phyloP scores from a whole-genome alignment of 345 rosid species.

The Microthlaspi erraticum region DNA sequence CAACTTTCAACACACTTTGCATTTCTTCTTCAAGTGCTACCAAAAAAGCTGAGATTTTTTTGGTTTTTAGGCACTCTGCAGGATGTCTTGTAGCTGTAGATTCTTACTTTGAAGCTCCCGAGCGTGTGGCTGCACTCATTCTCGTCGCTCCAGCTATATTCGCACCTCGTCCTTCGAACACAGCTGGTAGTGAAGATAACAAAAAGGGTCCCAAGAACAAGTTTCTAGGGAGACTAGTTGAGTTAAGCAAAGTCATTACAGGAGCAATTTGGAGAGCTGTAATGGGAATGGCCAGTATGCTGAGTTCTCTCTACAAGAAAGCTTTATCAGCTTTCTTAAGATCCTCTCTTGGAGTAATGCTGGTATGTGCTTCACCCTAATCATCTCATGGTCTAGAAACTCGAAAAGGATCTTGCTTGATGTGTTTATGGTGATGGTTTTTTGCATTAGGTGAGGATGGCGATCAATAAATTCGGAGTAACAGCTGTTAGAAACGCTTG shows the following conservation, averaged over 20 bases:
- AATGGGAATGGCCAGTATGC: slow-evolving; percentile 58
- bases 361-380: slow-evolving; percentile 51
- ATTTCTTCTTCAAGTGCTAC: background rate
- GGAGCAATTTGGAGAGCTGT: slow-evolving; percentile 46
- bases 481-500: slow-evolving; percentile 74
- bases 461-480: slow-evolving; percentile 72
- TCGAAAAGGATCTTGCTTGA: slow-evolving; percentile 15
- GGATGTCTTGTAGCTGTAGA: slow-evolving; percentile 84
- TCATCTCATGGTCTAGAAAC: slow-evolving; percentile 29
- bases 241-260: slow-evolving; percentile 42
- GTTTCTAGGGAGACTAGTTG: slow-evolving; percentile 49
- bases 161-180: slow-evolving; percentile 54
- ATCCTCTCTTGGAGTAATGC: slow-evolving; percentile 67
- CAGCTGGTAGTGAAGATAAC: slow-evolving; percentile 41
- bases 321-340: slow-evolving; percentile 61
- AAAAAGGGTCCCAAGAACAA: slow-evolving; percentile 44
- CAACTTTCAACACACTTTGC: slow-evolving; percentile 5
- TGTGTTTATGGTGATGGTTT: slow-evolving; percentile 17
- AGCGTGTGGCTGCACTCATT: slow-evolving; percentile 82
- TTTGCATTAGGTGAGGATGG: slow-evolving; percentile 60
- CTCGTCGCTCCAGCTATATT: slow-evolving; percentile 91
- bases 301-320: slow-evolving; percentile 65
- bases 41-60: slow-evolving; percentile 13
- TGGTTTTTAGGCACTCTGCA: slow-evolving; percentile 75
- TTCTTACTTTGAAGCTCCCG: slow-evolving; percentile 90